Conservation (phyloP, 257 asterid genomes). For the Ophiorrhiza pumila region DNA sequence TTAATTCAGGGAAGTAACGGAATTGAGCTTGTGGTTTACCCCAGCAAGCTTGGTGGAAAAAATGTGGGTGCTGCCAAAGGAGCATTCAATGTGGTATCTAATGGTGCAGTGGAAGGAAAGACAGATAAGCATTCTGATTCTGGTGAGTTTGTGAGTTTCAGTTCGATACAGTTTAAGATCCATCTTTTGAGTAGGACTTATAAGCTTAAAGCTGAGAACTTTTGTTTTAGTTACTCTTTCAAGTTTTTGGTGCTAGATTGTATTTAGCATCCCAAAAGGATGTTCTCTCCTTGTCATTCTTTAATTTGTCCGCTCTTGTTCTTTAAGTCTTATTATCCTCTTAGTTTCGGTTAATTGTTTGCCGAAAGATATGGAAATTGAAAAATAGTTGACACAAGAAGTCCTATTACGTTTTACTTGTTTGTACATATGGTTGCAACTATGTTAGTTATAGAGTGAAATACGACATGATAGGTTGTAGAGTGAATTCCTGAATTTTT, state of each 20-base stretch:
- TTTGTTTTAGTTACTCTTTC: background rate
- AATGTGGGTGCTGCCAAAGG: conserved; percentile 24
- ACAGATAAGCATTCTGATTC: conserved; percentile 39
- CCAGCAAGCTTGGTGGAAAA: conserved; percentile 22
- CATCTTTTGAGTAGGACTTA: background rate
- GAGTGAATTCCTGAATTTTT: background rate
- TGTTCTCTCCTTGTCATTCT: too few species aligned
- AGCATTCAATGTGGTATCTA: conserved; percentile 24
- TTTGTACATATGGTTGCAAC: background rate
- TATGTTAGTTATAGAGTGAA: too few species aligned
- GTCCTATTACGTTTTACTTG: background rate
- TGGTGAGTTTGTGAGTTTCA: conserved; percentile 40
- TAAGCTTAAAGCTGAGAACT: background rate
- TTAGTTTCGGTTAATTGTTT: background rate
- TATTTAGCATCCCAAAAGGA: background rate
- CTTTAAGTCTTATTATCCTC: background rate
- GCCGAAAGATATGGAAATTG: background rate
- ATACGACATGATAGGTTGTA: background rate
- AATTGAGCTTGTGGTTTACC: conserved; percentile 22
- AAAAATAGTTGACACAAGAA: background rate
- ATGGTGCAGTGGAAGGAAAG: conserved; percentile 30
- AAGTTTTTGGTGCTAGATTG: background rate
- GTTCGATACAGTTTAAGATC: conserved; percentile 1
- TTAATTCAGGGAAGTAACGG: conserved; percentile 29
- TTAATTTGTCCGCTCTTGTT: background rate